These are phyloP conservation scores for Coemansia asiatica DNA, from an alignment of 192 early-diverging fungal genomes.

Conservation along the genomic window DNA sequence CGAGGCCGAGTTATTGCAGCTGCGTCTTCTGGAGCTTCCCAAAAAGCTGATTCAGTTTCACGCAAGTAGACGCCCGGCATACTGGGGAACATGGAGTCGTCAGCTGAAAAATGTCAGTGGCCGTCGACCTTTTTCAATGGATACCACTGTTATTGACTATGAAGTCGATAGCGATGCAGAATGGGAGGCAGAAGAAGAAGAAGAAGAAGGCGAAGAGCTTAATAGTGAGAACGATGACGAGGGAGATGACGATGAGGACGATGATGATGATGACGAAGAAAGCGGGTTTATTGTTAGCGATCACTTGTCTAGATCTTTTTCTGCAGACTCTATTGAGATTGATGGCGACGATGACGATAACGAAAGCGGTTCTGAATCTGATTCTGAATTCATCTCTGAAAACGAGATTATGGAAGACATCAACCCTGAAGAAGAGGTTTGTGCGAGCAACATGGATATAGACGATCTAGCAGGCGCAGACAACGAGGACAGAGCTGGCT, in stretches of 20 bases:
- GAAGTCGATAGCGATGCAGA: conserved; percentile 87
- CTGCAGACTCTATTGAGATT: not conserved
- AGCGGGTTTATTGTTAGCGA: conserved; percentile 85
- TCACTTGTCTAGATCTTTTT: conserved; percentile 4
- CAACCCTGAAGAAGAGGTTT: conserved; percentile 36
- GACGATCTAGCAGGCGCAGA: conserved; percentile 8
- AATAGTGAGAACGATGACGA: conserved; percentile 75
- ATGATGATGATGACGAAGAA: conserved; percentile 62
- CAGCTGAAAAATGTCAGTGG: conserved; percentile 57
- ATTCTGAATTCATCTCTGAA: conserved; percentile 34
- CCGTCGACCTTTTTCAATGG: conserved; percentile 64
- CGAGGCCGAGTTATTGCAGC: conserved; percentile 26
- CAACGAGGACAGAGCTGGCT: not conserved
- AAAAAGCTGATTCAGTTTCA: conserved; percentile 43
- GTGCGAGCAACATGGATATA: conserved; percentile 23
- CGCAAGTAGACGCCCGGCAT: conserved; percentile 26
- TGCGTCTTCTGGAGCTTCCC: conserved; percentile 20
- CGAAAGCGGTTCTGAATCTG: conserved; percentile 18
- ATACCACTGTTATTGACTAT: conserved; percentile 70
- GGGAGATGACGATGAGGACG: conserved; percentile 55
- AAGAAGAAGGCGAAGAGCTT: conserved; percentile 86
- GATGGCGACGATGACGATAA: conserved; percentile 11
- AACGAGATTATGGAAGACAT: conserved; percentile 51
- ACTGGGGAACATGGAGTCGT: conserved; percentile 75
- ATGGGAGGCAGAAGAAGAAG: conserved; percentile 83